phyloP scores from a whole-genome alignment of 176 grass and related monocot genomes.

The Triticum turgidum region DNA sequence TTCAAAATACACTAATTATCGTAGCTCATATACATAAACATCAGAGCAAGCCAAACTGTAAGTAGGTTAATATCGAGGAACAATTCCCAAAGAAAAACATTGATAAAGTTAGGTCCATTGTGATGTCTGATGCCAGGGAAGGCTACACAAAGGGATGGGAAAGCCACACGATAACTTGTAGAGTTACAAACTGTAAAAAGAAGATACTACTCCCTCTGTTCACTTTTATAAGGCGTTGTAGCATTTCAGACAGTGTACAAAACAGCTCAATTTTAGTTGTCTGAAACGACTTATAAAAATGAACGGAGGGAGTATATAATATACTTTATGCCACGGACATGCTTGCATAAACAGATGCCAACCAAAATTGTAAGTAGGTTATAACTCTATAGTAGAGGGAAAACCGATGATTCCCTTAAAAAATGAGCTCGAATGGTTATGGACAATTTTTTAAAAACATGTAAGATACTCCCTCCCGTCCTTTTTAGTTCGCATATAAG shows the following conservation, averaged over 20 bases:
- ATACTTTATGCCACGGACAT: neutral
- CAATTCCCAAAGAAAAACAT: neutral
- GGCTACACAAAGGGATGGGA: neutral
- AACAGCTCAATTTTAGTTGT: no score
- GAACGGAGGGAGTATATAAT: neutral
- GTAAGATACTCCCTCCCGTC: no score
- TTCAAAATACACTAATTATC: slow-evolving; percentile 6
- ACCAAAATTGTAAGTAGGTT: neutral
- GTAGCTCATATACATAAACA: neutral
- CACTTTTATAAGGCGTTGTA: no score
- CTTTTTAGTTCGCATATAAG: no score
- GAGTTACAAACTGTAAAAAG: neutral
- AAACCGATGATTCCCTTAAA: neutral
- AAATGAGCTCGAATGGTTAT: neutral
- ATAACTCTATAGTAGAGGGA: neutral
- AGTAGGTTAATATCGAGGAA: neutral
- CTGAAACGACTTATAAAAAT: no score
- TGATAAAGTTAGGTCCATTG: neutral
- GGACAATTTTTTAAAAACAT: neutral
- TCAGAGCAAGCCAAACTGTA: neutral
- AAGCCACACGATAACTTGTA: neutral
- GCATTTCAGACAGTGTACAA: no score
- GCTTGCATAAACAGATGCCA: neutral
- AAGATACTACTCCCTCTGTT: neutral
- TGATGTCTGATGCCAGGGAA: neutral